Evolutionary conservation across 1,284 basidiomycete species (phyloP), one percentile per base, ranked within the genome.

Genomic region (Schizophyllum commune): DNA sequence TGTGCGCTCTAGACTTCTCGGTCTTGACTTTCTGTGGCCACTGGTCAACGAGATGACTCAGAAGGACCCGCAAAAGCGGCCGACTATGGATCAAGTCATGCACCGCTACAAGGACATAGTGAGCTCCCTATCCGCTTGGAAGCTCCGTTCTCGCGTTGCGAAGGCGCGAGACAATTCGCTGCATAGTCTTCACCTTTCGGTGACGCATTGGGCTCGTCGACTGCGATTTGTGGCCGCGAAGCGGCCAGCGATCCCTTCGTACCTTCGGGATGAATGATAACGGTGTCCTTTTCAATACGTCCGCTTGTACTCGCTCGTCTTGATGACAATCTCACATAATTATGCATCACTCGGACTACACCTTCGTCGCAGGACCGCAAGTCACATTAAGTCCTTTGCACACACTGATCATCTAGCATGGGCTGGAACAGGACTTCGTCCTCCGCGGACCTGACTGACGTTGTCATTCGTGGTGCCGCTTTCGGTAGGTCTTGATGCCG

Each of bases 11-110:
- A 39, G 60, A 27, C 59, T 63, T 11, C 52, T 47, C 13, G 39
- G 39, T 3, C 17, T 47, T 17, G 39, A 59, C 20, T 65, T 65
- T 21, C 53, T 65, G 1, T 52, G 52, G 20, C 61, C 64, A 0
- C 60, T 65, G 11, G 62, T 47, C 11, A 62, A 65, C 57, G 59
- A 53, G 2, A 65, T 65, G 64, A 63, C 62, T 20, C 53, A 63
- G 32, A 60, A 55, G 20, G 32, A 65, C 22, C 62, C 64, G 7
- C 55, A 62, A 13, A 52, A 55, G 62, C 62, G 64, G 32, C 62
- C 64, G 47, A 63, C 64, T 32, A 65, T 65, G 20, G 64, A 62
- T 33, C 62, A 65, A 51, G 64, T 63, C 15, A 54, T 62, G 8
- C 54, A 56, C 58, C 62, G 64, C 34, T 65, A 63, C 55, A 53